Evolutionary conservation across 176 grass and related monocot species (phyloP), one percentile per base, ranked within the genome.

Genomic region (Rhynchospora pubera): DNA sequence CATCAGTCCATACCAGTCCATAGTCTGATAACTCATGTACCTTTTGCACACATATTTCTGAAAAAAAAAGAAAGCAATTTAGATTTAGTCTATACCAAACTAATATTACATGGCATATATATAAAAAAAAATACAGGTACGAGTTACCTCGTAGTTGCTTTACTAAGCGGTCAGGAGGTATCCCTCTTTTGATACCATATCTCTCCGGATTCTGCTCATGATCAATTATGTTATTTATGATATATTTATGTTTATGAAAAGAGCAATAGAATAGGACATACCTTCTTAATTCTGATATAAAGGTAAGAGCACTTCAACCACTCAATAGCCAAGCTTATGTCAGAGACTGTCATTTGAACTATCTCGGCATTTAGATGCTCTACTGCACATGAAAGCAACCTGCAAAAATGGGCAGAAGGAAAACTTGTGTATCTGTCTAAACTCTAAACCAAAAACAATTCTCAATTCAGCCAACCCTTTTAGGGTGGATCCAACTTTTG

Each of bases 361-460:
- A 98, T 98, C 83, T 94, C 95, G 83, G 95, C 95, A 85, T 93
- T 93, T 65, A 94, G 73, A 82, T 98, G 95, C 84, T 98, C 95
- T 65, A 93, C 87, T 84, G 92, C 95, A 79, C 95, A 98, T 83
- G 89, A 83, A 12, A 98, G 87, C 76, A 94, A 93, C 83, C 95
- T 98, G 60, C 16, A 77, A 32, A 91, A 79, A 79, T 55, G 81
- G 23, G 51, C 50, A 24, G 21, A 52, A 79, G 42, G 21, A 44
- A 65, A 52, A 50, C 5, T 52, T 5, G 19, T 26, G 62, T 9
- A 56, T 66, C 11, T 66, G 24, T 74, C 16, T 26, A 19, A 75
- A 74, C 51, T 74, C 16, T 26, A 19, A 53, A 74, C 51, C 47
- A 51, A 47, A 73, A 75, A 48, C 22, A 75, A 75, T 51, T 83